Conservation (phyloP, 768 basidiomycete genomes). For the Trametes cingulata region DNA sequence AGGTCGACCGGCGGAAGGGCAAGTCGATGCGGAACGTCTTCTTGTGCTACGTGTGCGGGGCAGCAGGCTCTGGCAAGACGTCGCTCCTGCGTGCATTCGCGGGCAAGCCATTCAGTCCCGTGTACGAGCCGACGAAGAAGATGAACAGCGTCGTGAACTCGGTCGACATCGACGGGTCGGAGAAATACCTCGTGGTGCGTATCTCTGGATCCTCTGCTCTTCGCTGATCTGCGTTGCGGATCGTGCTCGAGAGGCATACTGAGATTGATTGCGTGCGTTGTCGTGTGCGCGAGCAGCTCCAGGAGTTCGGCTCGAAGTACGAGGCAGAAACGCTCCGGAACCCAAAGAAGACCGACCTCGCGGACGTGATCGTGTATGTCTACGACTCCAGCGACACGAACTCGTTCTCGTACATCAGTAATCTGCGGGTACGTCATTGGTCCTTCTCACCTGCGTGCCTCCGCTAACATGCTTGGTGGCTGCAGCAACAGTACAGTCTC, state of each 20-base stretch:
- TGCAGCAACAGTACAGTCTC: slow-evolving; percentile 93
- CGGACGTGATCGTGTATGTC: slow-evolving; percentile 94
- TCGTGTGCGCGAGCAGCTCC: slow-evolving; percentile 55
- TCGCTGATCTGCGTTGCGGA: not conserved
- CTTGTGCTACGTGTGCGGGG: slow-evolving; percentile 90
- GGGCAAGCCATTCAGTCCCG: slow-evolving; percentile 71
- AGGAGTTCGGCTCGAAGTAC: slow-evolving; percentile 96
- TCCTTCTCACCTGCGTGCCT: slow-evolving; percentile 17
- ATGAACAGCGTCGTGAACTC: slow-evolving; percentile 91
- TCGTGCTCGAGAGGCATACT: not conserved
- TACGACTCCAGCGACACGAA: slow-evolving; percentile 99
- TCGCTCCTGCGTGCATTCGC: slow-evolving; percentile 82
- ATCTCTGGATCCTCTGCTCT: not conserved
- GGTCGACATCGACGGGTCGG: slow-evolving; percentile 91
- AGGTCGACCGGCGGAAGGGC: slow-evolving; percentile 81
- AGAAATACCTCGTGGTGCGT: slow-evolving; percentile 95
- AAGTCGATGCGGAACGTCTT: slow-evolving; percentile 92
- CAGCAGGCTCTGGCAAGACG: slow-evolving; percentile 95
- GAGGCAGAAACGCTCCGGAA: slow-evolving; percentile 89
- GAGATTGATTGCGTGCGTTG: no score
- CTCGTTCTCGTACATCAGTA: slow-evolving; percentile 97
- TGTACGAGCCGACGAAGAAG: slow-evolving; percentile 88
- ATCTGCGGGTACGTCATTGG: slow-evolving; percentile 69
- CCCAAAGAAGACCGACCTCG: slow-evolving; percentile 86
- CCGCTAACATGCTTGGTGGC: slow-evolving; percentile 14